A percentile compares a stretch with the other conserved stretches of the same genome.
Conservation (phyloP, 2,329 filamentous ascomycete genomes). For the Clonostachys rosea region DNA sequence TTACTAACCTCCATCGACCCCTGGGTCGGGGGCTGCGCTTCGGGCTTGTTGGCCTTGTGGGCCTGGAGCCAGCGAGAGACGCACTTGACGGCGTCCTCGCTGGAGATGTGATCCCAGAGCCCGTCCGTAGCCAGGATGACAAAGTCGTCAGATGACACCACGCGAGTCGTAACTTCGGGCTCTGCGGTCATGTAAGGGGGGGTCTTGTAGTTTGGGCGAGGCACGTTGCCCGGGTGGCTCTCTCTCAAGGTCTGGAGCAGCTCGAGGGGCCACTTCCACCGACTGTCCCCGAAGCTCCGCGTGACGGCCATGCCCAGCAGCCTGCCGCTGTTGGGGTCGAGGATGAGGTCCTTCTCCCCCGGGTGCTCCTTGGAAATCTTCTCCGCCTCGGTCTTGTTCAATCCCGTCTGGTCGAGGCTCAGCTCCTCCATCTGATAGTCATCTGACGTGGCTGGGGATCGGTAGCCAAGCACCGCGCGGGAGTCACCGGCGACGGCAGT, state of each 20-base stretch:
- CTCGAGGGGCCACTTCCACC: conserved; percentile 61
- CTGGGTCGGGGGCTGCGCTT: conserved; percentile 10
- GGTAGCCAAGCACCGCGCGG: conserved; percentile 55
- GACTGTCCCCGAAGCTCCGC: conserved; percentile 63
- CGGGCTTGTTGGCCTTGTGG: conserved; percentile 14
- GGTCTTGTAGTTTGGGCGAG: conserved; percentile 37
- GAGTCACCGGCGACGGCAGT: conserved; percentile 67
- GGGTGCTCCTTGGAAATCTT: conserved; percentile 56
- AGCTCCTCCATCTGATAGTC: conserved; percentile 49
- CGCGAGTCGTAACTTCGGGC: conserved; percentile 56
- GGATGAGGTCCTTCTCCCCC: conserved; percentile 50
- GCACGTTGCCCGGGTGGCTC: conserved; percentile 17
- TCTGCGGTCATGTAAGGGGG: conserved; percentile 67
- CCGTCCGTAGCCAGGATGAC: conserved; percentile 65
- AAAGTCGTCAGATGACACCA: conserved; percentile 46
- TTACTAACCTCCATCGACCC: conserved; percentile 3
- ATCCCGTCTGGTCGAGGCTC: conserved; percentile 62
- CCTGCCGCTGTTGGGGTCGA: conserved; percentile 42
- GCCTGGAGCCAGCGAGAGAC: conserved; percentile 47
- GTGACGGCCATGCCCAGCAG: conserved; percentile 58
- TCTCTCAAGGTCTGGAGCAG: neutral
- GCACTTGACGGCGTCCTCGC: conserved; percentile 51
- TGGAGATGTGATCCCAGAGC: conserved; percentile 58
- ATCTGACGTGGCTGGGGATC: conserved; percentile 25
- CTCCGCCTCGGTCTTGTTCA: conserved; percentile 52